Evolutionary conservation across 2,329 filamentous ascomycete genomes (phyloP), one percentile per base, ranked within the genome.

Genomic region (Aspergillus clavatus): DNA sequence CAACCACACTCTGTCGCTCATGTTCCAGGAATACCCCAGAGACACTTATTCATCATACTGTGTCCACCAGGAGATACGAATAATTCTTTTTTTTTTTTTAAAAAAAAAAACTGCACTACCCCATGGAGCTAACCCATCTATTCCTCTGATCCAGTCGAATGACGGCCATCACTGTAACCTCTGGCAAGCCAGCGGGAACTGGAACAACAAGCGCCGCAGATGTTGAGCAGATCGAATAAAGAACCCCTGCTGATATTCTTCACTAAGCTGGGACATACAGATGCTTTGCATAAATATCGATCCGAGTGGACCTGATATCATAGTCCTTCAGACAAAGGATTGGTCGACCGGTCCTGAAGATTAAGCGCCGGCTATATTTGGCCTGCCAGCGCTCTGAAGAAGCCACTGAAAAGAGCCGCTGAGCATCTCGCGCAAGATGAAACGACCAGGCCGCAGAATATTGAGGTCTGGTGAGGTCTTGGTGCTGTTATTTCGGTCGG

Each of bases 331-430:
- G 23, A 14, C 29, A 18, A 51, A 47, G 39, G 47, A 62, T 60
- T 63, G 60, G 61, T 42, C 50, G 33, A 47, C 14, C 37, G 48
- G 39, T 42, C 39, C 38, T 47, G 49, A 42, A 40, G 35, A 45
- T 50, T 63, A 61, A 63, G 61, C 62, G 61, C 61, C 48, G 44
- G 47, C 58, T 60, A 61, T 53, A 55, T 62, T 61, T 59, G 61
- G 51, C 43, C 18, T 38, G 31, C 36, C 39, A 47, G 54, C 51
- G 51, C 48, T 53, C 46, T 56, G 41, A 46, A 51, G 48, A 56
- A 51, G 19, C 48, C 45, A 48, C 33, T 42, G n/a, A 43, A 22
- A 46, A 33, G 22, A 49, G 43, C 45, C 43, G 47, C 44, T 46
- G 36, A 51, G 19, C 48, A 37, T 43, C 42, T 46, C 46, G 43